These are phyloP conservation scores for Babesia divergens DNA, from an alignment of 169 alveolate species.

Conservation along the genomic window DNA sequence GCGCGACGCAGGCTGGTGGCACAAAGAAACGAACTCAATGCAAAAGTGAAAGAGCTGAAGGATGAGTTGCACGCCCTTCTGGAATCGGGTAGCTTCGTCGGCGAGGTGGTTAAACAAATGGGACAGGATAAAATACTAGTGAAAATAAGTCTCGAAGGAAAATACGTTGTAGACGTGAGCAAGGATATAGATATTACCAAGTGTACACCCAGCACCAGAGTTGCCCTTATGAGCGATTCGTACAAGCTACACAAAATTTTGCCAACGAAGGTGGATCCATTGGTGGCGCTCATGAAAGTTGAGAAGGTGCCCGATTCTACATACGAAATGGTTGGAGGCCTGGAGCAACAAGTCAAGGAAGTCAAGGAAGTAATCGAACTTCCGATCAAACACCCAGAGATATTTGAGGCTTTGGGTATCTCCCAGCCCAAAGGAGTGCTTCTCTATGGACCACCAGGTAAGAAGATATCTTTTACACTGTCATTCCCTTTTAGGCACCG, in stretches of 20 bases:
- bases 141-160: slow-evolving; percentile 96
- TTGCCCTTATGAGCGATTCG: slow-evolving; percentile 86
- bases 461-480: slow-evolving; percentile 80
- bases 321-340: slow-evolving; percentile 99
- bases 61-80: slow-evolving; percentile 91
- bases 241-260: slow-evolving; percentile 91
- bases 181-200: slow-evolving; percentile 87
- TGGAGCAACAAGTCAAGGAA: slow-evolving; percentile 96
- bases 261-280: slow-evolving; percentile 98
- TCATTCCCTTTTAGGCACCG: slow-evolving; percentile 68
- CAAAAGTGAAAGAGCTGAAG: slow-evolving; percentile 89
- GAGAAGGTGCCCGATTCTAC: slow-evolving; percentile 99
- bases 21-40: slow-evolving; percentile 95
- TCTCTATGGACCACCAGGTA: slow-evolving; percentile 99
- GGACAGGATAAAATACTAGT: slow-evolving; percentile 96
- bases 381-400: slow-evolving; percentile 99
- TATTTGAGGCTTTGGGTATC: slow-evolving; percentile 97
- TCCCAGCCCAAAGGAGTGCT: slow-evolving; percentile 99
- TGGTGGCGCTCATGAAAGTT: slow-evolving; percentile 98
- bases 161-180: slow-evolving; percentile 93
- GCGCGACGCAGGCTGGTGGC: slow-evolving; percentile 93
- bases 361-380: slow-evolving; percentile 99
- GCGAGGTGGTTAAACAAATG: slow-evolving; percentile 97
- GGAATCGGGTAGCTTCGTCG: slow-evolving; percentile 96
- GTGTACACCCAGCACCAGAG: slow-evolving; percentile 92